These are phyloP conservation scores for Emericellopsis atlantica DNA, from an alignment of 2,329 filamentous ascomycete genomes.

Conservation along the genomic window DNA sequence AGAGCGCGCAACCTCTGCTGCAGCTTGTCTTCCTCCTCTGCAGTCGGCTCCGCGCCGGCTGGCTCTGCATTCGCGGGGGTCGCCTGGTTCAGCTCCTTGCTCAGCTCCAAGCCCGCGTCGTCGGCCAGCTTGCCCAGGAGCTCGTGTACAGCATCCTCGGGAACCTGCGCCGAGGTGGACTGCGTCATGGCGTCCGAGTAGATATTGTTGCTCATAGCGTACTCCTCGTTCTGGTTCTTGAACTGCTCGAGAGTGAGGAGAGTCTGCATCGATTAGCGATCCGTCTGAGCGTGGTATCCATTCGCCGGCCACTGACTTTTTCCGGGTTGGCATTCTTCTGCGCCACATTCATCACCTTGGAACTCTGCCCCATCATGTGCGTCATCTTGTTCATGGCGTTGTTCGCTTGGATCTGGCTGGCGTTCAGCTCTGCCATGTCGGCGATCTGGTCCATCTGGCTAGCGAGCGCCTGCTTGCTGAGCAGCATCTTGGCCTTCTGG, in stretches of 20 bases:
- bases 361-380: conserved; percentile 48
- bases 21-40: conserved; percentile 68
- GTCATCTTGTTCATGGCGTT: conserved; percentile 55
- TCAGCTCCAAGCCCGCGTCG: conserved; percentile 74
- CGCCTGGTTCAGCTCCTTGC: conserved; percentile 54
- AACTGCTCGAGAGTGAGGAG: conserved; percentile 49
- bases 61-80: conserved; percentile 46
- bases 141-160: conserved; percentile 77
- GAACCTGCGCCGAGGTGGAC: conserved; percentile 58
- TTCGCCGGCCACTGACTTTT: conserved; percentile 22
- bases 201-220: conserved; percentile 55
- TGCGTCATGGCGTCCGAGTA: conserved; percentile 78
- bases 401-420: conserved; percentile 51
- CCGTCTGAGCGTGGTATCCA: no score
- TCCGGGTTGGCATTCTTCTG: conserved; percentile 48
- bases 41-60: conserved; percentile 50
- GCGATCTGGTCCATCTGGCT: conserved; percentile 53
- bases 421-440: conserved; percentile 49
- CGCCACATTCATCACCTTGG: conserved; percentile 43
- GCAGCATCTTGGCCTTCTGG: conserved; percentile 49
- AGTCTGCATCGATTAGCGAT: conserved; percentile 22
- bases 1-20: conserved; percentile 46
- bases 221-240: conserved; percentile 50
- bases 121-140: conserved; percentile 78
- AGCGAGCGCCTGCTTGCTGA: conserved; percentile 48